Evolutionary conservation across 2,329 filamentous ascomycete species (phyloP), one percentile per base, ranked within the genome.

Genomic region (Fusarium pilosicola): DNA sequence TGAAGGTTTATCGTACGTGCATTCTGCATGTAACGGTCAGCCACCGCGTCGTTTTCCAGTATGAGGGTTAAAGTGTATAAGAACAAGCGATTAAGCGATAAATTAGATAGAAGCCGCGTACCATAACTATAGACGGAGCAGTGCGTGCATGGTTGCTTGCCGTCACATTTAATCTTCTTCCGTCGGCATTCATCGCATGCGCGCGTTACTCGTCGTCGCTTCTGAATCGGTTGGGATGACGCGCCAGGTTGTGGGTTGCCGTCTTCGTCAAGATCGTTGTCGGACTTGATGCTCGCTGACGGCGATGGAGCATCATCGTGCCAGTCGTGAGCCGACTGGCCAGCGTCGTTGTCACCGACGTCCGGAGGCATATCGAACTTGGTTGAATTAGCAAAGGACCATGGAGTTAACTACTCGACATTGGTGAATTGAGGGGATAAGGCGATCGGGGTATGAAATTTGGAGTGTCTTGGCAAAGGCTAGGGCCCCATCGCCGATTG

Each of bases 61-160:
- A 39, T 30, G 18, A 58, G 28, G 39, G 38, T 62, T 62, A n/a
- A 57, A 46, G 39, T 45, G 44, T 63, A 42, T 18, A n/a, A 62
- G 32, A 54, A 34, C 34, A 46, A 42, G 48, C 48, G 44, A 57
- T 62, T 65, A 51, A 61, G 41, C n/a, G 54, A 39, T 41, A 41
- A 57, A 58, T 58, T 34, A 30, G 59, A 58, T n/a, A 39, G n/a
- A 30, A 65, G 41, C 38, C 39, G 49, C 71, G 80, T 88, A 98
- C 96, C 96, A 86, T 99, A 99, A 81, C 95, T 98, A 83, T 99
- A 99, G 56, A 98, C 95, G 17, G 95, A 97, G 82, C 96, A 99
- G 83, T 98, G 96, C 1, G 95, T 98, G 83, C 94, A 96, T 15
- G 94, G 94, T 80, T 95, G 93, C 82, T 95, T 94, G 76, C 93